Evolutionary conservation across 345 rosid species (phyloP), one percentile per base, ranked within the genome.

Genomic region (Hibiscus syriacus): DNA sequence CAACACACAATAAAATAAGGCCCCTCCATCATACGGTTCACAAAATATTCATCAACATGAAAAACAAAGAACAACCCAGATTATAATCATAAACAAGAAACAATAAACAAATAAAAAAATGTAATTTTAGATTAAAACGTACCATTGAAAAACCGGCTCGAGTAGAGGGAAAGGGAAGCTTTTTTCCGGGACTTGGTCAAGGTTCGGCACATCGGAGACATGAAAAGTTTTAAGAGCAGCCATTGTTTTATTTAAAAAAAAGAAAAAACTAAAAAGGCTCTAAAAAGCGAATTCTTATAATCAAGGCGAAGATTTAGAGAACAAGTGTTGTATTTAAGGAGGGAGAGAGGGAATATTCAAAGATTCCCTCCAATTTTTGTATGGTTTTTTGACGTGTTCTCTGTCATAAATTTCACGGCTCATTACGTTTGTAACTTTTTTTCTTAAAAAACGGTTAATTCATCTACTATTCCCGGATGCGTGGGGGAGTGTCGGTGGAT

Each of bases 161-260:
- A 69, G 77, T 38, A 63, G 57, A 65, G 72, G 55, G 74, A 70
- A 41, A 80, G 71, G 45, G 91, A 79, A 12, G 83, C 83, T 66
- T 78, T n/a, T 78, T 0, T 84, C 88, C 0, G 84, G 84, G 64
- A 88, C 86, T 16, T 82, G 85, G 77, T 90, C 89, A 66, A 86
- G 86, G 73, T 65, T 74, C 0, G 95, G 96, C 19, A 89, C 92
- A 64, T 91, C 92, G 78, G 96, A 79, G 74, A 89, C 92, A 64
- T 85, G 89, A 9, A 87, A 87, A 48, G 97, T 92, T 70, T 86
- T 85, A 16, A 94, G 89, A 68, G 96, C 97, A 58, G 64, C 12
- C 25, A 29, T 55, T 55, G 55, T 50, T 50, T 5, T 20, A 50
- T 36, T 36, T 2, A 8, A 34, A 1, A 32, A 34, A 30, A 30